Evolutionary conservation across 345 rosid species (phyloP).

Genomic region (Rhodamnia rubescens): DNA sequence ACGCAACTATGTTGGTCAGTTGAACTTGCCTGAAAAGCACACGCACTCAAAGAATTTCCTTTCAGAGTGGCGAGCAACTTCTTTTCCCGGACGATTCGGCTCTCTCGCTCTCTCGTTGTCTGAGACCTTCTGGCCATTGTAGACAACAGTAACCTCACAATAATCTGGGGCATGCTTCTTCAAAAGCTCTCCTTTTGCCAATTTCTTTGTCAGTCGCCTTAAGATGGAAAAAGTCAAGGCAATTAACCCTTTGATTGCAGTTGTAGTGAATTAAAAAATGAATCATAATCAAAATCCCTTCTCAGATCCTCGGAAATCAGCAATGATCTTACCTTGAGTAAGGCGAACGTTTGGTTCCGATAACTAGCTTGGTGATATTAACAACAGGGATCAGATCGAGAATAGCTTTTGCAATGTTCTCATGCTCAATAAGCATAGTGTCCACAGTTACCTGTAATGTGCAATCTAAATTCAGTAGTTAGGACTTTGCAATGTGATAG

Average conservation of each 20-base stretch:
- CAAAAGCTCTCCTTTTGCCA: slow-evolving; percentile 29
- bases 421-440: slow-evolving; percentile 44
- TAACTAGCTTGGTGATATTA: slow-evolving; percentile 41
- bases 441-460: slow-evolving; percentile 38
- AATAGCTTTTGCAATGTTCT: slow-evolving; percentile 26
- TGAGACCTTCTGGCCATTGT: slow-evolving; percentile 21
- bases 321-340: slow-evolving; percentile 18
- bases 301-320: background rate
- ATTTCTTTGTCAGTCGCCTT: slow-evolving; percentile 22
- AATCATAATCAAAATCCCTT: background rate
- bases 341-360: slow-evolving; percentile 34
- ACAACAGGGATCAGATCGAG: slow-evolving; percentile 53
- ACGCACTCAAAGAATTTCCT: slow-evolving; percentile 21
- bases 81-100: background rate
- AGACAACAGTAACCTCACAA: slow-evolving; percentile 35
- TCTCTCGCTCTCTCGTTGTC: slow-evolving; percentile 1
- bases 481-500: background rate
- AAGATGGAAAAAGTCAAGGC: background rate
- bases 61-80: background rate
- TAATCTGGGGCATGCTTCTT: slow-evolving; percentile 43
- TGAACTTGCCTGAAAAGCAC: slow-evolving; percentile 31
- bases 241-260: background rate
- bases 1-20: background rate
- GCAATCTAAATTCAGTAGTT: background rate
- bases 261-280: background rate